These are phyloP conservation scores for Staphylotrichum tortipilum DNA, from an alignment of 495 filamentous ascomycete genomes.

Conservation along the genomic window DNA sequence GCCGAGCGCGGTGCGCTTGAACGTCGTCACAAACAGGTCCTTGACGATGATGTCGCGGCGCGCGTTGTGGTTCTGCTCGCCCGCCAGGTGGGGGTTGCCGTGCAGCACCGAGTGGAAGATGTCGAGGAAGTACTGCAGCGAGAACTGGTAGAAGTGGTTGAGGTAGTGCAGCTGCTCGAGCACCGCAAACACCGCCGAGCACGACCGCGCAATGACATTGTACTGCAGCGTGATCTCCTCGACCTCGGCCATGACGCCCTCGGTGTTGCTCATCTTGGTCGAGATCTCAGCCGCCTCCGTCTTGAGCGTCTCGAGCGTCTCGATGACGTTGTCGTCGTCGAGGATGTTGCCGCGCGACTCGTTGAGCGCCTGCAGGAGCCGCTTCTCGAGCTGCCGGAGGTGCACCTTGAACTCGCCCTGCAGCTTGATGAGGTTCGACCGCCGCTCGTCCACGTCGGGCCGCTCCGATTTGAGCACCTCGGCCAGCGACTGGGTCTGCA, in stretches of 20 bases:
- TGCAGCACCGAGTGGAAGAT: conserved; percentile 93
- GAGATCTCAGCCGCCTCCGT: conserved; percentile 95
- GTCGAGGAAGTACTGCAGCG: conserved; percentile 91
- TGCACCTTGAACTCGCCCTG: conserved; percentile 98
- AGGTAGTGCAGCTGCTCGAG: conserved; percentile 95
- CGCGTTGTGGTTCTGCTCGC: conserved; percentile 62
- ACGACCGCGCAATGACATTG: conserved; percentile 82
- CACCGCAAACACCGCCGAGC: conserved; percentile 93
- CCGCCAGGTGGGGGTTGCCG: conserved; percentile 63
- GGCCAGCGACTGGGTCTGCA: conserved; percentile 95
- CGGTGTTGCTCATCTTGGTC: conserved; percentile 88
- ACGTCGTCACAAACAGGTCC: conserved; percentile 84
- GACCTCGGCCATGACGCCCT: conserved; percentile 96
- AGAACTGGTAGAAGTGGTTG: conserved; percentile 99
- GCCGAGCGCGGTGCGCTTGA: conserved; percentile 85
- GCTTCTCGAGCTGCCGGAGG: conserved; percentile 91
- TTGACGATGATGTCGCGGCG: conserved; percentile 81
- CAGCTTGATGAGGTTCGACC: conserved; percentile 93
- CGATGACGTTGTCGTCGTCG: conserved; percentile 95
- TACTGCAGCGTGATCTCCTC: conserved; percentile 91
- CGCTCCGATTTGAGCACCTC: conserved; percentile 95
- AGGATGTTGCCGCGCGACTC: conserved; percentile 97
- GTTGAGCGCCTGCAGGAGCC: conserved; percentile 87
- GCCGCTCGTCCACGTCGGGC: conserved; percentile 93
- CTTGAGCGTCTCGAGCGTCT: conserved; percentile 96